These are phyloP conservation scores for Geotrichum citri-aurantii DNA, from an alignment of 1,139 yeast genomes.

Conservation along the genomic window DNA sequence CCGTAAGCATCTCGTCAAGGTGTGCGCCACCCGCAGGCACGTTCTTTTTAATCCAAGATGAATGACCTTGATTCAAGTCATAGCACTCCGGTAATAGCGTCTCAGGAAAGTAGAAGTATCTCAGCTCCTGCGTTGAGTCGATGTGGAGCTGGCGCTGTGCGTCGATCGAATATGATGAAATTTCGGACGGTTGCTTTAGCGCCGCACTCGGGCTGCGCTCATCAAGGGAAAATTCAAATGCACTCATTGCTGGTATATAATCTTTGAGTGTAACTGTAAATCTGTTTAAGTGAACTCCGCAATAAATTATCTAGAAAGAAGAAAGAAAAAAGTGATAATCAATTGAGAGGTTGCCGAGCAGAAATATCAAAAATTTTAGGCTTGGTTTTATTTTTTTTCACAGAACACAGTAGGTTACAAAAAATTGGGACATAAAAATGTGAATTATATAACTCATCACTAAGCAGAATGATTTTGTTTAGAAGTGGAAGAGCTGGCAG, in stretches of 20 bases:
- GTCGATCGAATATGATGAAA: slow-evolving; percentile 54
- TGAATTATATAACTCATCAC: not conserved
- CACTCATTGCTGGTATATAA: slow-evolving; percentile 3
- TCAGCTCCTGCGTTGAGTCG: slow-evolving; percentile 46
- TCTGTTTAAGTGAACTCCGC: not conserved
- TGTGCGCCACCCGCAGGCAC: slow-evolving; percentile 44
- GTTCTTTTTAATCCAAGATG: slow-evolving; percentile 51
- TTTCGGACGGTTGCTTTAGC: slow-evolving; percentile 68
- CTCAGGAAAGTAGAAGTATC: slow-evolving; percentile 77
- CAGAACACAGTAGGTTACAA: not conserved
- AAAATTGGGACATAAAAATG: not conserved
- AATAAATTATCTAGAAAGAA: not conserved
- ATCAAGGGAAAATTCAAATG: slow-evolving; percentile 24
- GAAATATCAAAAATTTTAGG: not conserved
- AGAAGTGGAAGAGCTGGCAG: not conserved
- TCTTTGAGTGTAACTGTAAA: not conserved
- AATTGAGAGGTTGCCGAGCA: not conserved
- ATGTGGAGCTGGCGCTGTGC: slow-evolving; percentile 44
- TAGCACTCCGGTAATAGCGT: slow-evolving; percentile 45
- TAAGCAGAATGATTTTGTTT: not conserved
- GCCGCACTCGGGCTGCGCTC: slow-evolving; percentile 31
- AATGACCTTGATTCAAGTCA: slow-evolving; percentile 62
- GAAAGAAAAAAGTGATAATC: not conserved
- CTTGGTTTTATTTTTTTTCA: not conserved
- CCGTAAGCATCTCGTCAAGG: slow-evolving; percentile 52